Evolutionary conservation across 2,329 filamentous ascomycete genomes (phyloP).

Genomic region (Aspergillus thermomutatus): DNA sequence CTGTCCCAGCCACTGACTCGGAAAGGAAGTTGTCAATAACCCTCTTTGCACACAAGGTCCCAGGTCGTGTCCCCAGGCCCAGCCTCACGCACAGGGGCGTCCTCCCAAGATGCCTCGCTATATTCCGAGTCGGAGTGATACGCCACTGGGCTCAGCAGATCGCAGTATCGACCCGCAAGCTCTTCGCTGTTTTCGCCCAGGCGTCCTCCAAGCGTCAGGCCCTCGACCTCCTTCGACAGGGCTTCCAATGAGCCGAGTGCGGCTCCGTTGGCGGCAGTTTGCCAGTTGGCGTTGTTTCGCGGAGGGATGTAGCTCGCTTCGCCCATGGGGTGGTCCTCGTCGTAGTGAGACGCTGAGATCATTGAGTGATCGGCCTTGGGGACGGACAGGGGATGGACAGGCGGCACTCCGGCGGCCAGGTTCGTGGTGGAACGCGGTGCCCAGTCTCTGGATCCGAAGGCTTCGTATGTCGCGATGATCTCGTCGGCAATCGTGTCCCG

Average conservation of each 20-base stretch:
- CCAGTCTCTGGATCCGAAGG: background rate
- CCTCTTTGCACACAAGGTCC: constrained; percentile 13
- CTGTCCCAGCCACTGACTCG: background rate
- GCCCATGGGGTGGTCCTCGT: background rate
- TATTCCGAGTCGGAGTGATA: constrained; percentile 10
- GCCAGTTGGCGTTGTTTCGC: constrained; percentile 2
- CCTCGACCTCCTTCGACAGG: background rate
- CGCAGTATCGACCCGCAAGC: constrained; percentile 2
- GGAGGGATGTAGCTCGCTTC: background rate
- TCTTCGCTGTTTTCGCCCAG: background rate
- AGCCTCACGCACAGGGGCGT: background rate
- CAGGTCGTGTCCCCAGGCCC: constrained; percentile 11
- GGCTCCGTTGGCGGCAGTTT: background rate
- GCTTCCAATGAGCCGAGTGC: background rate
- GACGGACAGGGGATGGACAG: background rate
- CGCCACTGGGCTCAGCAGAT: background rate
- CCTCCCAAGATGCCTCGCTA: background rate
- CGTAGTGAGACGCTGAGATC: background rate
- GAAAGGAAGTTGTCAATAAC: background rate
- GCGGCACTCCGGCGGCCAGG: background rate
- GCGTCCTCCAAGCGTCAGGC: background rate
- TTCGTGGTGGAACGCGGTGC: background rate
- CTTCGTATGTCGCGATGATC: background rate
- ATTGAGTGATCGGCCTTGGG: background rate
- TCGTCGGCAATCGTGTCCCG: background rate